Base-by-base conservation (phyloP, 2,329 filamentous ascomycete species). In the Alternaria triticina region DNA sequence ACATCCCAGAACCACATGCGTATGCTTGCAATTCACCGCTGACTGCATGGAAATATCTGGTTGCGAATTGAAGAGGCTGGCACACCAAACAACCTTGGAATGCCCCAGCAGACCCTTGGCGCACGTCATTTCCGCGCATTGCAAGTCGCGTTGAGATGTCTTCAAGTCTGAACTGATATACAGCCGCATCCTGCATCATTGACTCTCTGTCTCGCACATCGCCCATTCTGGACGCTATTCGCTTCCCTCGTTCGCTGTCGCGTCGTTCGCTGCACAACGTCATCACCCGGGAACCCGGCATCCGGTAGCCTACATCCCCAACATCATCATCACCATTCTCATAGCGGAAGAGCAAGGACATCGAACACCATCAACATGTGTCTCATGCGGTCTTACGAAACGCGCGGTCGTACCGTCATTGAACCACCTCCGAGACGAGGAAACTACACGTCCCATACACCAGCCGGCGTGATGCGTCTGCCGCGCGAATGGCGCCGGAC, bases 361-460 rank as follows among this genome's bases (percentile, higher is more conserved):
- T 43, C 30, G 23, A 44, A 10, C 9, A 54, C 13, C 40, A 50
- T 27, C 58, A 70, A 23, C 44, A 79, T 79, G 77, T 79, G 77
- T 61, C 70, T 79, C 55, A 72, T 79, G 68, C 72, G 62, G 25
- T 74, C 72, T 5, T 74, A 73, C 60, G 72, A 73, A 50, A 75
- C 75, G 11, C 68, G 66, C 60, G 67, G 68, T 20, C 68, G 66
- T 52, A 65, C 65, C 57, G 74, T 79, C 49, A 46, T 73, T 47
- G 76, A 78, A 47, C 76, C 76, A 0, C 76, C 76, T 1, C 74
- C 72, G 1, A 70, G 77, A 51, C 65, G 67, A 20, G 76, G 75
- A 36, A 74, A 73, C 61, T 77, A 68, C 64, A 77, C 74, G 2
- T 73, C 77, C 4, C 76, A 79, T 51, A 70, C 74, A 2, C 76